phyloP scores from a whole-genome alignment of 2,329 filamentous ascomycete species.

The Bipolaris bicolor region DNA sequence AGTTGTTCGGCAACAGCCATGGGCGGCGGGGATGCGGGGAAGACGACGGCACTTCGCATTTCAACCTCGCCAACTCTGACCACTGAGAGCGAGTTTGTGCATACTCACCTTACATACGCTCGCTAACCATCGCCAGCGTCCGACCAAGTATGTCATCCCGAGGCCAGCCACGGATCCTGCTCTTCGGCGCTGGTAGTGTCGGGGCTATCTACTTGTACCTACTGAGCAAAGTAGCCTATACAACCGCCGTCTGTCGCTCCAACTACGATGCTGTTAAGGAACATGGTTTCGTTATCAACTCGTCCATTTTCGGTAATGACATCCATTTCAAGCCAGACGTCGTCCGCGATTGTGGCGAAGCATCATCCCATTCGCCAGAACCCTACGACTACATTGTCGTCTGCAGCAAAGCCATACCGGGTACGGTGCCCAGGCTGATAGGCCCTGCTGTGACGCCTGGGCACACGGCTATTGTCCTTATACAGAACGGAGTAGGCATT shows the following conservation, averaged over 20 bases:
- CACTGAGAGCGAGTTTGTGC: background rate
- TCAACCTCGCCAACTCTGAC: background rate
- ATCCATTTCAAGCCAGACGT: conserved; percentile 47
- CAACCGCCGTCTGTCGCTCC: conserved; percentile 55
- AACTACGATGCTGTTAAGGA: conserved; percentile 52
- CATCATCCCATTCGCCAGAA: conserved; percentile 24
- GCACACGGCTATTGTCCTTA: conserved; percentile 62
- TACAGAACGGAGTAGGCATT: conserved; percentile 68
- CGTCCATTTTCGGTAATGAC: conserved; percentile 44
- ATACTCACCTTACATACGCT: background rate
- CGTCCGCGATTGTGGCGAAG: conserved; percentile 46
- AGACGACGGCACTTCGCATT: background rate
- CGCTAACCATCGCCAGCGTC: background rate
- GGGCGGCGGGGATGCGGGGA: background rate
- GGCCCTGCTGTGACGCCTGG: conserved; percentile 47
- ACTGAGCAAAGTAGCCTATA: conserved; percentile 47
- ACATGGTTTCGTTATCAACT: conserved; percentile 52
- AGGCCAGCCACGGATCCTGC: conserved; percentile 33
- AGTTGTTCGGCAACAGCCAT: background rate
- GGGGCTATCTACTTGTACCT: conserved; percentile 53
- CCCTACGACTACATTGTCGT: conserved; percentile 58
- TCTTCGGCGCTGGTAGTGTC: conserved; percentile 54
- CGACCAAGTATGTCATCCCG: conserved; percentile 7
- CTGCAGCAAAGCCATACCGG: conserved; percentile 55
- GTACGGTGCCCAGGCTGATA: conserved; percentile 46